Evolutionary conservation across 2,329 filamentous ascomycete genomes (phyloP), one percentile per base, ranked within the genome.

Genomic region (Bipolaris cookei): DNA sequence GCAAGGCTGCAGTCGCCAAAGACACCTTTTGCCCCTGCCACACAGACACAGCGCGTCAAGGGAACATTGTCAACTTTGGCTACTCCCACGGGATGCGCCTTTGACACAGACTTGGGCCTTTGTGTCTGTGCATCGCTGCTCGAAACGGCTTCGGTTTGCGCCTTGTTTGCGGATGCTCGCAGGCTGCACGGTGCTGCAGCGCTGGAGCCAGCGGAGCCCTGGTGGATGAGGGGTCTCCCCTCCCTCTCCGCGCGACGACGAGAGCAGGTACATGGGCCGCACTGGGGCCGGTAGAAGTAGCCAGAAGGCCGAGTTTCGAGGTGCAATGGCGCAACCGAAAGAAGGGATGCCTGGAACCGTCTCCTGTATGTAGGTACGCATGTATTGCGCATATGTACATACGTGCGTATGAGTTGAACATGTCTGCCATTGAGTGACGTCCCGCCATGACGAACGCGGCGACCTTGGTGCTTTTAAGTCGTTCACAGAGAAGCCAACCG

Each of bases 1-100:
- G 58, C 63, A 65, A 71, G 68, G 68, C 68, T 69, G 56, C 67
- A 60, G 54, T 53, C 49, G 34, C 32, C 49, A 56, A 44, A 54
- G 39, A 18, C 16, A 28, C 7, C 21, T 42, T 56, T 52, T 52
- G 49, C 48, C 52, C 28, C 54, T 34, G 28, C 35, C 10, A 30
- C 28, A 13, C 28, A 10, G 6, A 7, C 25, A 10, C 10, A 2
- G 8, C 8, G 25, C 8, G 25, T 28, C 7, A 28, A 28, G 25
- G 25, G 25, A 28, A 3, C 6, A 30, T 8, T 30, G 28, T 39
- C 20, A 20, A 6, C 16, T 11, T n/a, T 46, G 6, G 18, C 14
- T 21, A 28, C 23, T 10, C 21, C 14, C 53, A 28, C 43, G 16
- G 35, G n/a, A 25, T 52, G 28, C 42, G 35, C 37, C 30, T 35